Percentiles rank a stretch among this genome's conserved stretches.
phyloP scores from a whole-genome alignment of 192 early-diverging fungal species.

The Coemansia sp. region DNA sequence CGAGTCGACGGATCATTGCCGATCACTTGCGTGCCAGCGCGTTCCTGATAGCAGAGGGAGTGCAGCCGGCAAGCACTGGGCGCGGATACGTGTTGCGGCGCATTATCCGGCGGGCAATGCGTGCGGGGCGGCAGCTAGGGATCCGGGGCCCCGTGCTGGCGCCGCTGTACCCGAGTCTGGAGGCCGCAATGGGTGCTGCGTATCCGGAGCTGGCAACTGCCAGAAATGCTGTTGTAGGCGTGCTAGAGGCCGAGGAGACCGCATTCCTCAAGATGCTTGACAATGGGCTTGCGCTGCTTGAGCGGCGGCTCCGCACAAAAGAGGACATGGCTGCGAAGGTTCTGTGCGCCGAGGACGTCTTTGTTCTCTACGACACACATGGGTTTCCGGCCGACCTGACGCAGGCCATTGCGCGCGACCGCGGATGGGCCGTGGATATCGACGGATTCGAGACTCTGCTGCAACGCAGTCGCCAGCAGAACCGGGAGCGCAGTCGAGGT shows the following conservation, averaged over 20 bases:
- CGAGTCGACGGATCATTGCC: conserved; percentile 95
- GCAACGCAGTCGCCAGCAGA: conserved; percentile 73
- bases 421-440: conserved; percentile 80
- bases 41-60: conserved; percentile 94
- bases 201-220: conserved; percentile 85
- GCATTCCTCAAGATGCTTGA: conserved; percentile 91
- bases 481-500: conserved; percentile 16
- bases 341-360: conserved; percentile 83
- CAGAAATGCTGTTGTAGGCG: conserved; percentile 77
- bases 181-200: conserved; percentile 82
- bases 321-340: conserved; percentile 28
- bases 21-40: conserved; percentile 95
- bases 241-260: conserved; percentile 89
- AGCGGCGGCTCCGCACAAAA: conserved; percentile 57
- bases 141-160: conserved; percentile 85
- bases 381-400: conserved; percentile 98
- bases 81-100: conserved; percentile 97
- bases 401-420: conserved; percentile 93
- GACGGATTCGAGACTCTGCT: conserved; percentile 75
- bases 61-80: conserved; percentile 94
- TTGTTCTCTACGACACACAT: conserved; percentile 95
- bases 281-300: conserved; percentile 91
- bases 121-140: conserved; percentile 88
- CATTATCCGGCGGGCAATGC: conserved; percentile 89
- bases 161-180: conserved; percentile 85